Base-by-base conservation (phyloP, 768 basidiomycete species). In the Tubosaeta sp. region DNA sequence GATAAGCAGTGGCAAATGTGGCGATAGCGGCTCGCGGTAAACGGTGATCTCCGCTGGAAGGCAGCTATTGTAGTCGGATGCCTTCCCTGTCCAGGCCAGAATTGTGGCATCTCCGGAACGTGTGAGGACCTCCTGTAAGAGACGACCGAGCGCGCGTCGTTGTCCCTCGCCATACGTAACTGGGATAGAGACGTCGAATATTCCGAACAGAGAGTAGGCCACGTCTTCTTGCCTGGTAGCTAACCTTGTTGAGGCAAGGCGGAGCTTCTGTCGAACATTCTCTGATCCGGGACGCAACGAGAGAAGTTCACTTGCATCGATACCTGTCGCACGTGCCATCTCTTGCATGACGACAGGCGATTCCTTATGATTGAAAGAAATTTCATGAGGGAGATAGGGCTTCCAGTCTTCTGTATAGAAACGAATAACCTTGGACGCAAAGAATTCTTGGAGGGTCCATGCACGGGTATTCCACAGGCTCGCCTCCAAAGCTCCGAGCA, bases 131-230 rank as follows among this genome's bases (percentile, higher is more conserved):
- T 53, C 50, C 16, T 53, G 43, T 10, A 62, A 42, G 6, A 68
- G 56, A 18, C 66, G 56, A 6, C 57, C 53, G 18, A 66, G 55
- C 0, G 65, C 65, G n/a, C 53, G 50, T 12, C 45, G 34, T 32
- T 54, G 46, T 9, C 64, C 61, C 35, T 66, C 64, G 3, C 66
- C 66, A 24, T 67, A 67, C 6, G 32, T 46, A 25, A 59, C 41
- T 3, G 54, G 54, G 3, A 67, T 46, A 1, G 49, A 42, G 13
- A 59, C 54, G 14, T 61, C 51, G 27, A 67, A 59, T 22, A 67
- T 56, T 1, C 64, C 66, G 35, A 68, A 48, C 18, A 67, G 30
- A 1, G 59, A 66, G 49, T 67, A 67, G 11, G 64, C 61, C 0
- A 52, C 49, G 22, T 67, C 65, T 48, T 66, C 66, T 11, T 48